Percentiles rank a stretch among this genome's conserved stretches.
Conservation (phyloP, 345 rosid species). For the Sonneratia alba region DNA sequence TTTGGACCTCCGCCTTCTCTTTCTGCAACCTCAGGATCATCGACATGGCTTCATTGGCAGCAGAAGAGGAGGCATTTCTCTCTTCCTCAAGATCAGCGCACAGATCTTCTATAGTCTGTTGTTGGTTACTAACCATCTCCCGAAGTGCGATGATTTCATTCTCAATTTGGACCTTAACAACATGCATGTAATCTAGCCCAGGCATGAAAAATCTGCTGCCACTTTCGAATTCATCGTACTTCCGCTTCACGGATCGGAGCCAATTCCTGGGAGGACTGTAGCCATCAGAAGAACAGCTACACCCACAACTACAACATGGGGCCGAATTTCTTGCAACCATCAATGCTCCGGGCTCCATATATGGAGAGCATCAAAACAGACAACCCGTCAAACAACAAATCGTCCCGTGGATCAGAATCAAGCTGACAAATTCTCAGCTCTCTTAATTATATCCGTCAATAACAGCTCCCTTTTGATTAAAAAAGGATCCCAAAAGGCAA, state of each 20-base stretch:
- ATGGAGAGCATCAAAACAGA: conserved; percentile 20
- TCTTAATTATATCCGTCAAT: not conserved
- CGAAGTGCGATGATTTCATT: conserved; percentile 69
- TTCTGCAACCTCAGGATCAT: conserved; percentile 94
- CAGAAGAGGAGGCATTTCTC: conserved; percentile 85
- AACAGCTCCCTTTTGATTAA: conserved; percentile 7
- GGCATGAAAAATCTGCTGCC: conserved; percentile 41
- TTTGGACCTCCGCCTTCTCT: conserved; percentile 89
- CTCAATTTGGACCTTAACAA: conserved; percentile 68
- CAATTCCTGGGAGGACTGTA: conserved; percentile 26
- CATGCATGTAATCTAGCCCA: conserved; percentile 36
- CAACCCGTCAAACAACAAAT: not conserved
- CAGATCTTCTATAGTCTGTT: conserved; percentile 57
- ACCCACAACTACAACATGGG: conserved; percentile 57
- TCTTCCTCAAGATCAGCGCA: conserved; percentile 78
- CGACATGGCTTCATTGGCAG: conserved; percentile 96
- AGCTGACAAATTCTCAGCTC: conserved; percentile 2
- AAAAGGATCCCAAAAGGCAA: not conserved
- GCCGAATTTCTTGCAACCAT: conserved; percentile 24
- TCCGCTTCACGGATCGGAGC: conserved; percentile 66
- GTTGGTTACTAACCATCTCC: conserved; percentile 68
- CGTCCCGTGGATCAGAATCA: not conserved
- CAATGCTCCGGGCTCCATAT: conserved; percentile 47
- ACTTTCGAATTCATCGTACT: conserved; percentile 50
- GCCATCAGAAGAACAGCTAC: conserved; percentile 42